These are phyloP conservation scores for Lachnellula subtilissima DNA, from an alignment of 2,329 filamentous ascomycete genomes.

Conservation along the genomic window DNA sequence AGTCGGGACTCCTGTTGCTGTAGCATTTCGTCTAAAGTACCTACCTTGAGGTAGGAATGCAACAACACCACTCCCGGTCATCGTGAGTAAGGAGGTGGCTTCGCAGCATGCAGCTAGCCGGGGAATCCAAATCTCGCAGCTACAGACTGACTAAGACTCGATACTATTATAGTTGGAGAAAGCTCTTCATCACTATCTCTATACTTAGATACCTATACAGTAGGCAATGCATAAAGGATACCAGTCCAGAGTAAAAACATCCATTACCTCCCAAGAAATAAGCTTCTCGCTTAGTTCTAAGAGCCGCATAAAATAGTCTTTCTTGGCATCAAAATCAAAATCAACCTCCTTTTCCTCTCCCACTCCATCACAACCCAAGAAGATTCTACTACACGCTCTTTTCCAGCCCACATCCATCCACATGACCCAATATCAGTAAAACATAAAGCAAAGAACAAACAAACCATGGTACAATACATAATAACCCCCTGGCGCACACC, in stretches of 20 bases:
- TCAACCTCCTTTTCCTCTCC: not conserved
- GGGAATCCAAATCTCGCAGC: too few relatives aligned
- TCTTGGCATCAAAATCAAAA: conserved; percentile 16
- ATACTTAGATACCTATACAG: not conserved
- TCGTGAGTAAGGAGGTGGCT: too few relatives aligned
- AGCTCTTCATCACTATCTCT: not conserved
- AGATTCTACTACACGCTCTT: too few relatives aligned
- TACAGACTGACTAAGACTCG: too few relatives aligned
- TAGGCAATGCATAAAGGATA: not conserved
- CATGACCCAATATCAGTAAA: not conserved
- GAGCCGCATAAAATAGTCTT: conserved; percentile 11
- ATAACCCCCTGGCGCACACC: conserved; percentile 69
- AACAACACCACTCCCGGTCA: too few relatives aligned
- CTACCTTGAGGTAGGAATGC: too few relatives aligned
- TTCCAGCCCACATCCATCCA: too few relatives aligned
- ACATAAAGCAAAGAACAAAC: not conserved
- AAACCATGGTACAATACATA: conserved; percentile 61
- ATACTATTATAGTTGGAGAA: not conserved
- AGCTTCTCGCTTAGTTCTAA: conserved; percentile 6
- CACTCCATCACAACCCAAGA: too few relatives aligned
- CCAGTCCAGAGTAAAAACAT: too few relatives aligned
- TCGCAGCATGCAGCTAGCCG: too few relatives aligned
- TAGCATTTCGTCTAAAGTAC: too few relatives aligned
- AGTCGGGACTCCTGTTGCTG: too few relatives aligned
- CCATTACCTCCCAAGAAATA: not conserved